Conservation (phyloP, 345 rosid genomes). For the Melastoma malabathricum region DNA sequence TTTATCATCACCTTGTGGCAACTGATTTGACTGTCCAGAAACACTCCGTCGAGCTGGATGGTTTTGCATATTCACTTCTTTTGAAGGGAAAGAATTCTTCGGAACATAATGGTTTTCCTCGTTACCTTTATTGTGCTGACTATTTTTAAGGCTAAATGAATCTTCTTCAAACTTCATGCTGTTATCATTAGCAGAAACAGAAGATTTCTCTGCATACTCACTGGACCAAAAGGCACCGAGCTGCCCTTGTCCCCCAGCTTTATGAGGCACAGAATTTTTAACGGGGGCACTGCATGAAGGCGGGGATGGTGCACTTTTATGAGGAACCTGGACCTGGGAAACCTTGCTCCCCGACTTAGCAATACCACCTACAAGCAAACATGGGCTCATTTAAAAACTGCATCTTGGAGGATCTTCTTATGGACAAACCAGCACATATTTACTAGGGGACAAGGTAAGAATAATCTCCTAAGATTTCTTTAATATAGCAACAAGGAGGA, state of each 20-base stretch:
- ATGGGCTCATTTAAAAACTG: too few relatives aligned
- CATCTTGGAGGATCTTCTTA: not conserved
- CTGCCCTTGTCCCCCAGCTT: conserved; percentile 34
- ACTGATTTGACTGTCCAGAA: conserved; percentile 16
- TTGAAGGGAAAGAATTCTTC: conserved; percentile 28
- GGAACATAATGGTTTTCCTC: conserved; percentile 25
- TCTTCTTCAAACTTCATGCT: conserved; percentile 60
- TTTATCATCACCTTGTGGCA: conserved; percentile 23
- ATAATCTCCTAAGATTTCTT: too few relatives aligned
- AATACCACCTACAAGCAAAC: conserved; percentile 14
- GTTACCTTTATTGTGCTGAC: conserved; percentile 28
- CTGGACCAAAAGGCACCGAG: conserved; percentile 95
- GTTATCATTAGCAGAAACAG: conserved; percentile 34
- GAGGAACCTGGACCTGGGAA: conserved; percentile 51
- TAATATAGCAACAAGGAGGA: too few relatives aligned
- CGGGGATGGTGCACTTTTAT: conserved; percentile 73
- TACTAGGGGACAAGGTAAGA: too few relatives aligned
- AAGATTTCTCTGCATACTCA: conserved; percentile 54
- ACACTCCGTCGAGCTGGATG: conserved; percentile 21
- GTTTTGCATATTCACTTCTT: conserved; percentile 30
- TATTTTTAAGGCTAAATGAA: conserved; percentile 20
- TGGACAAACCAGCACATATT: too few relatives aligned
- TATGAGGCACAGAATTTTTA: conserved; percentile 19
- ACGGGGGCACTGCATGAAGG: conserved; percentile 30
- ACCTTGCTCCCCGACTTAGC: conserved; percentile 38